These are phyloP conservation scores for Citrullus mucosospermus DNA, from an alignment of 306 rosid genomes.

Conservation along the genomic window DNA sequence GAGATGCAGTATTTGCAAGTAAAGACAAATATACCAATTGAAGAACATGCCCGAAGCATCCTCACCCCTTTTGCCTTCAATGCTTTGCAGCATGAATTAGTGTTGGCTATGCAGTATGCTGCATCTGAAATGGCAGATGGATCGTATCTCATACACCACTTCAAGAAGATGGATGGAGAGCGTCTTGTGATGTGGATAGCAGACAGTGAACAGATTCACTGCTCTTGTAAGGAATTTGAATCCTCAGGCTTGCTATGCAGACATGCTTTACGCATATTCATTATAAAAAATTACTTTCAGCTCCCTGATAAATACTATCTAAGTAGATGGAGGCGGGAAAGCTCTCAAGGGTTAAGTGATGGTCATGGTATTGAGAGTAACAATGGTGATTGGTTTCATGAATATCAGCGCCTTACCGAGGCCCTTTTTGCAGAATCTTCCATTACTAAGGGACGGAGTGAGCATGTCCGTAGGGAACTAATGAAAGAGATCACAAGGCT, in stretches of 20 bases:
- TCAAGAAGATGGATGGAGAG: conserved; percentile 63
- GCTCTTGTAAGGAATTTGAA: conserved; percentile 94
- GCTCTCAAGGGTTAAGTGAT: conserved; percentile 34
- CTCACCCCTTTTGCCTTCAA: conserved; percentile 80
- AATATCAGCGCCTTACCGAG: conserved; percentile 61
- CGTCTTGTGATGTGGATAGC: conserved; percentile 62
- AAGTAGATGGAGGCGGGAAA: conserved; percentile 64
- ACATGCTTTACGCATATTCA: conserved; percentile 56
- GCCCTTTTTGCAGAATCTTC: conserved; percentile 67
- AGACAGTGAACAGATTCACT: conserved; percentile 66
- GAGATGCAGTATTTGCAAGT: conserved; percentile 52
- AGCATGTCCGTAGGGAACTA: conserved; percentile 50
- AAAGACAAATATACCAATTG: conserved; percentile 75
- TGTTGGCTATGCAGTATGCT: conserved; percentile 73
- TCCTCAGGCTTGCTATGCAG: conserved; percentile 83
- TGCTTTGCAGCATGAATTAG: conserved; percentile 64
- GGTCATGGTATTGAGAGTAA: conserved; percentile 22
- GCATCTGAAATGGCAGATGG: conserved; percentile 66
- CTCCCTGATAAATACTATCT: conserved; percentile 70
- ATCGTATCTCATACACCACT: conserved; percentile 58
- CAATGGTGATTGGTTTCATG: conserved; percentile 64
- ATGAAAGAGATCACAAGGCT: conserved; percentile 58
- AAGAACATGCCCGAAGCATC: conserved; percentile 67
- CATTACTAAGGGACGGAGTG: conserved; percentile 68
- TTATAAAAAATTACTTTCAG: conserved; percentile 72